phyloP scores from a whole-genome alignment of 805 yeast species.

The Vanderwaltozyma verrucispora region DNA sequence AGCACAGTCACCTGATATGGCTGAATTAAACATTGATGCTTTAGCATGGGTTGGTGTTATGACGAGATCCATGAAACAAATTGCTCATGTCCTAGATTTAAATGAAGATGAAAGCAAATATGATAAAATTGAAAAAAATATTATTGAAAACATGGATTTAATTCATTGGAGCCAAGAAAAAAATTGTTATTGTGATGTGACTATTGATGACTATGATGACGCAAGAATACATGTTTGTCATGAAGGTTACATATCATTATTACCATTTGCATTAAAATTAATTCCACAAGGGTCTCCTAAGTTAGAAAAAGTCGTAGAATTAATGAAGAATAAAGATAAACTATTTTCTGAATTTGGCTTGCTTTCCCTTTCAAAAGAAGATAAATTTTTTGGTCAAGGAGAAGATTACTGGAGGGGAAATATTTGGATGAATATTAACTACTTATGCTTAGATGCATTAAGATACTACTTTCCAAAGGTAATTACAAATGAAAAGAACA shows the following conservation, averaged over 20 bases:
- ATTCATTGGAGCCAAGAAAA: slow-evolving; percentile 72
- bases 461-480: slow-evolving; percentile 37
- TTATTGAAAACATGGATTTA: slow-evolving; percentile 53
- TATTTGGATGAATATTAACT: slow-evolving; percentile 87
- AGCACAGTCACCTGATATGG: slow-evolving; percentile 65
- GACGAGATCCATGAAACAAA: slow-evolving; percentile 69
- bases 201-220: slow-evolving; percentile 60
- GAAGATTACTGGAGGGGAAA: slow-evolving; percentile 97
- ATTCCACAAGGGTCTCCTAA: slow-evolving; percentile 40
- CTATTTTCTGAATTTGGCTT: slow-evolving; percentile 75
- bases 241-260: slow-evolving; percentile 75
- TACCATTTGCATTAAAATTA: slow-evolving; percentile 74
- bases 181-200: slow-evolving; percentile 69
- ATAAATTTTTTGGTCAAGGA: slow-evolving; percentile 55
- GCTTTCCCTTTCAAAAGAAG: slow-evolving; percentile 64
- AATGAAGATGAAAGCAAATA: slow-evolving; percentile 50
- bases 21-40: slow-evolving; percentile 85
- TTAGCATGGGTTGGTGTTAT: slow-evolving; percentile 90
- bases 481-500: slow-evolving; percentile 10
- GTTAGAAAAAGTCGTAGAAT: slow-evolving; percentile 41
- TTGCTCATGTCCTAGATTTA: slow-evolving; percentile 54
- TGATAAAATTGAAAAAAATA: slow-evolving; percentile 40
- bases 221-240: slow-evolving; percentile 58
- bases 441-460: slow-evolving; percentile 63
- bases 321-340: slow-evolving; percentile 58